Base-by-base conservation (phyloP, 805 yeast species). In the Myxozyma vanderwaltii region DNA sequence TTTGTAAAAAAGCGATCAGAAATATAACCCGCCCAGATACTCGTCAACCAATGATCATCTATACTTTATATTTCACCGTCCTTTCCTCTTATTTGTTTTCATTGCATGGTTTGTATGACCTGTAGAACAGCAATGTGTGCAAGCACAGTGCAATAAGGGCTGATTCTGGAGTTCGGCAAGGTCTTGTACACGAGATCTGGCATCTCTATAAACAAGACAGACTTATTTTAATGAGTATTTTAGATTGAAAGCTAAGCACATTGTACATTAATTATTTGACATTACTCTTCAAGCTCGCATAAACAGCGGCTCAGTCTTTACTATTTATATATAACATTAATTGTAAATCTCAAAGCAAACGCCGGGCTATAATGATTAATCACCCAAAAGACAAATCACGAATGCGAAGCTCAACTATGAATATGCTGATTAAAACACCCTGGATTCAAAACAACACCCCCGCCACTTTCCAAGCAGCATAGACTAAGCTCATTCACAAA, bases 1-100 rank as follows among this genome's bases (percentile, higher is more conserved):
- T 91, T 88, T 72, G 96, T 92, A 43, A 86, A 86, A 75, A 63
- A 63, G 55, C 50, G 56, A 24, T 26, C 58, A 6, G 61, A 55
- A n/a, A n/a, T n/a, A n/a, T n/a, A n/a, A n/a, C n/a, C n/a, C n/a
- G n/a, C n/a, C n/a, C n/a, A n/a, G n/a, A n/a, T n/a, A n/a, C n/a
- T n/a, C n/a, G n/a, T n/a, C n/a, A n/a, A n/a, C n/a, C n/a, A n/a
- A n/a, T n/a, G n/a, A n/a, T n/a, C n/a, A n/a, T n/a, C n/a, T n/a
- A n/a, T n/a, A n/a, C 27, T 38, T 58, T 24, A 54, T 47, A 33
- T 15, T n/a, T 45, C 6, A 29, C 33, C 33, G 33, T 10, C 10
- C 33, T 29, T 10, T 29, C 33, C 10, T 29, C n/a, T n/a, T n/a
- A n/a, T n/a, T n/a, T n/a, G n/a, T n/a, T 29, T 29, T 29, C 10